These are phyloP conservation scores for Barnettozyma sucrosica DNA, from an alignment of 805 yeast species.

Conservation along the genomic window DNA sequence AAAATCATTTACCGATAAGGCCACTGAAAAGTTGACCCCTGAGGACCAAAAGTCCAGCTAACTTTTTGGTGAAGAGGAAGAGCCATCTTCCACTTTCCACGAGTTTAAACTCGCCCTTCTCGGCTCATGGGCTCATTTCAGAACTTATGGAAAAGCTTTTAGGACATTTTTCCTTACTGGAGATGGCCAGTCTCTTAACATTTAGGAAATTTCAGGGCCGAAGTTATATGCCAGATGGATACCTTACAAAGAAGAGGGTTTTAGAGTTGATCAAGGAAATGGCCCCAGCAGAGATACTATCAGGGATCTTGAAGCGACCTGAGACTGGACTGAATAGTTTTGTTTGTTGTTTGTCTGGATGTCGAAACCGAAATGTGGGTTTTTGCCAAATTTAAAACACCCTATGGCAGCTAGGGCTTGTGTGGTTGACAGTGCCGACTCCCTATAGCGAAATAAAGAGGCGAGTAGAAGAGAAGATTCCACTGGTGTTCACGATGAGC, in stretches of 20 bases:
- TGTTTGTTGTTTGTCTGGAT: background rate
- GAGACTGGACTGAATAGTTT: background rate
- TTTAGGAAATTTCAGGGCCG: background rate
- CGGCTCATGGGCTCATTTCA: background rate
- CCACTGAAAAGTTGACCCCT: no score
- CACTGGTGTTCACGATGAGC: background rate
- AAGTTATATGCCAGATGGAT: background rate
- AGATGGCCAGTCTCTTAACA: background rate
- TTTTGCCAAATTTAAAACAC: background rate
- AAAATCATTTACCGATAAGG: no score
- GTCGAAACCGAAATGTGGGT: background rate
- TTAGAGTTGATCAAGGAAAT: background rate
- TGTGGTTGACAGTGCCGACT: background rate
- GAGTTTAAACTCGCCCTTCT: background rate
- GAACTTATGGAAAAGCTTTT: background rate
- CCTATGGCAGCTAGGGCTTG: background rate
- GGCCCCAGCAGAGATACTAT: background rate
- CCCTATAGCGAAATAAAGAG: background rate
- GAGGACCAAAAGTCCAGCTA: no score
- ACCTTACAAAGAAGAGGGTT: background rate
- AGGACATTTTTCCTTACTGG: background rate
- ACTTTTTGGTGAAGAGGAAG: background rate
- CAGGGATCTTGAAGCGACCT: background rate
- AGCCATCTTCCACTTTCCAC: background rate
- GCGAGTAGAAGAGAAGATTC: background rate